phyloP scores from a whole-genome alignment of 2,329 filamentous ascomycete species.

The Annulohypoxylon truncatum region DNA sequence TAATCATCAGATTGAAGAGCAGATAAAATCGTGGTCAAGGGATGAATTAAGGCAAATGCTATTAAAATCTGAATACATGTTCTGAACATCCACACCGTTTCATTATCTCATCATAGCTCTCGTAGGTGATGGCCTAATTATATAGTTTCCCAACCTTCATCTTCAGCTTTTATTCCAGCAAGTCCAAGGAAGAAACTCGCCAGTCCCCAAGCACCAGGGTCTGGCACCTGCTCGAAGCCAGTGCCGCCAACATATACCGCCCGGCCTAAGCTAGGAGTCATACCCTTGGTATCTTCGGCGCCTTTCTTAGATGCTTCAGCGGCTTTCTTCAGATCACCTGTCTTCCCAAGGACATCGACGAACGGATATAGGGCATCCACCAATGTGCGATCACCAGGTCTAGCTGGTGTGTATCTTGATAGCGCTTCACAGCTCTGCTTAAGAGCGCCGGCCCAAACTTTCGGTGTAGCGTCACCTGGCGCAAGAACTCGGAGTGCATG shows the following conservation, averaged over 20 bases:
- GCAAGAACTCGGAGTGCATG: slow-evolving; percentile 65
- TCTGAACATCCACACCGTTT: slow-evolving; percentile 10
- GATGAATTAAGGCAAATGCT: slow-evolving; percentile 31
- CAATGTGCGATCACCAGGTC: slow-evolving; percentile 88
- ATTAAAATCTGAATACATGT: slow-evolving; percentile 32
- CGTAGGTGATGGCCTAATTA: slow-evolving; percentile 31
- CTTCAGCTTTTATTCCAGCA: slow-evolving; percentile 64
- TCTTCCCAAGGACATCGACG: slow-evolving; percentile 74
- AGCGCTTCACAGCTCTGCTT: slow-evolving; percentile 77
- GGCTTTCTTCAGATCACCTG: slow-evolving; percentile 76
- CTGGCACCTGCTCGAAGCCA: slow-evolving; percentile 74
- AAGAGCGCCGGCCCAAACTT: slow-evolving; percentile 72
- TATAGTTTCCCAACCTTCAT: slow-evolving; percentile 54
- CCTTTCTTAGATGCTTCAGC: slow-evolving; percentile 80
- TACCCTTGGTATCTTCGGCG: slow-evolving; percentile 86
- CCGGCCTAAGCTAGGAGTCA: slow-evolving; percentile 88
- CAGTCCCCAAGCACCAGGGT: slow-evolving; percentile 78
- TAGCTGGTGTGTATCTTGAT: slow-evolving; percentile 87
- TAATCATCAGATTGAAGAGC: slow-evolving; percentile 14
- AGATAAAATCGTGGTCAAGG: slow-evolving; percentile 12
- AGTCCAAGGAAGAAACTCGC: slow-evolving; percentile 85
- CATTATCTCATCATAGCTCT: slow-evolving; percentile 28
- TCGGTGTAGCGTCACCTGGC: slow-evolving; percentile 54
- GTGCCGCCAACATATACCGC: slow-evolving; percentile 84
- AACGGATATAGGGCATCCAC: slow-evolving; percentile 93